phyloP scores from a whole-genome alignment of 192 early-diverging fungal genomes.

The Coemansia sp. region DNA sequence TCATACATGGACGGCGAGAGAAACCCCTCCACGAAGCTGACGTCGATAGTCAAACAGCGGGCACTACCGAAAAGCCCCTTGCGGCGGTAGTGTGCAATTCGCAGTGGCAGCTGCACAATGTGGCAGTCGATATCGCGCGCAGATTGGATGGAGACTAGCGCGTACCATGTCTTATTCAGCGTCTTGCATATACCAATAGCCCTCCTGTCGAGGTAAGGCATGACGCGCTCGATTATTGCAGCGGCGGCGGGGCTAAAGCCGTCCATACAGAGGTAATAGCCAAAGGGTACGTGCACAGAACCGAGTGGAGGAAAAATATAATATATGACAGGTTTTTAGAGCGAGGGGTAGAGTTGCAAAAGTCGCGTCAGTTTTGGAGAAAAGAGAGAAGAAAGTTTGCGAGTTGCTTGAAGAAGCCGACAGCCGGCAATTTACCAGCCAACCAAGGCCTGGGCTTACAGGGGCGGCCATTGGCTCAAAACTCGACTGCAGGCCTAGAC shows the following conservation, averaged over 20 bases:
- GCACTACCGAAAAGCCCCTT: slow-evolving; percentile 29
- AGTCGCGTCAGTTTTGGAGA: slow-evolving; percentile 5
- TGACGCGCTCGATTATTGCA: slow-evolving; percentile 36
- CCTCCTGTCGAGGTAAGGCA: slow-evolving; percentile 35
- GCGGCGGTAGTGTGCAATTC: slow-evolving; percentile 42
- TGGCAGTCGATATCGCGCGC: slow-evolving; percentile 46
- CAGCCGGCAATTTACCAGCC: slow-evolving; percentile 35
- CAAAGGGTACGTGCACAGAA: neutral
- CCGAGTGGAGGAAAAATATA: neutral
- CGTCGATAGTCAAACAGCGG: slow-evolving; percentile 40
- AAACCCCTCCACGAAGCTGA: slow-evolving; percentile 46
- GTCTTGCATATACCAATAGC: slow-evolving; percentile 28
- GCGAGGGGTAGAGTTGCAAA: slow-evolving; percentile 2
- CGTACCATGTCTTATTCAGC: slow-evolving; percentile 40
- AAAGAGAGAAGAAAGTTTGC: slow-evolving; percentile 2
- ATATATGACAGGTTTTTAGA: neutral
- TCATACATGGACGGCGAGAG: slow-evolving; percentile 43
- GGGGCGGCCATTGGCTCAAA: slow-evolving; percentile 32
- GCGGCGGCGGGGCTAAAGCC: slow-evolving; percentile 38
- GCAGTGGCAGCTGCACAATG: slow-evolving; percentile 42
- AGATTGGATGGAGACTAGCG: slow-evolving; percentile 33
- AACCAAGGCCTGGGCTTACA: slow-evolving; percentile 25
- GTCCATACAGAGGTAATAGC: slow-evolving; percentile 24
- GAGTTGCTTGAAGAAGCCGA: slow-evolving; percentile 6
- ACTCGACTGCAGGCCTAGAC: neutral